Evolutionary conservation across 352 stramenopile genomes (phyloP).

Genomic region (Lagenidium giganteum): DNA sequence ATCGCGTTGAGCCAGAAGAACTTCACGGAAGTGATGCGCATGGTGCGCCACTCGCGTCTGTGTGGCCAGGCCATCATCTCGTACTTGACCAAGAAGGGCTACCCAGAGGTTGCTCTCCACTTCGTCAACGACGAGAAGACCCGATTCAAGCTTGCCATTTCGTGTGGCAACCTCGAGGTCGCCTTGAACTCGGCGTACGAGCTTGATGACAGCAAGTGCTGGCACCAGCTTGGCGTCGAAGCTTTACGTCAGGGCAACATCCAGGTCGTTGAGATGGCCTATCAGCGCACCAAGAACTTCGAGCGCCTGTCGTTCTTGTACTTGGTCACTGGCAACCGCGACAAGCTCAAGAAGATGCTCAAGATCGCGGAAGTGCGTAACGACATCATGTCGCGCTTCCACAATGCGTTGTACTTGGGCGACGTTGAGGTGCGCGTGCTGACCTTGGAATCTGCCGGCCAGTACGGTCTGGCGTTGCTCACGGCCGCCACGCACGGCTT

Average conservation of each 20-base stretch:
- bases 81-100: slow-evolving; percentile 99
- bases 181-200: slow-evolving; percentile 96
- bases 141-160: slow-evolving; percentile 97
- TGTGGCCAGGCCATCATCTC: slow-evolving; percentile 98
- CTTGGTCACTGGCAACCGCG: slow-evolving; percentile 97
- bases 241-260: slow-evolving; percentile 98
- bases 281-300: slow-evolving; percentile 99
- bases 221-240: slow-evolving; percentile 96
- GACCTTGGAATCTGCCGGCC: slow-evolving; percentile 94
- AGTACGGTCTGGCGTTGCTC: slow-evolving; percentile 95
- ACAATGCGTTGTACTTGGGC: slow-evolving; percentile 98
- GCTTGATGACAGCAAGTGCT: slow-evolving; percentile 94
- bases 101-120: slow-evolving; percentile 98
- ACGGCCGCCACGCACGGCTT: slow-evolving; percentile 95
- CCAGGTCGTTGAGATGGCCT: slow-evolving; percentile 99
- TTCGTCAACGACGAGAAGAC: slow-evolving; percentile 99
- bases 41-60: slow-evolving; percentile 95
- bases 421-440: slow-evolving; percentile 94
- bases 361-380: slow-evolving; percentile 98
- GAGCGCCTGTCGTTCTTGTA: slow-evolving; percentile 99
- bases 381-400: slow-evolving; percentile 98
- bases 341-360: slow-evolving; percentile 99
- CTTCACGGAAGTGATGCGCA: slow-evolving; percentile 99
- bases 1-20: slow-evolving; percentile 91
- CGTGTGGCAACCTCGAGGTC: slow-evolving; percentile 98